phyloP scores from a whole-genome alignment of 2,329 filamentous ascomycete genomes.

The Sporothrix pallida region DNA sequence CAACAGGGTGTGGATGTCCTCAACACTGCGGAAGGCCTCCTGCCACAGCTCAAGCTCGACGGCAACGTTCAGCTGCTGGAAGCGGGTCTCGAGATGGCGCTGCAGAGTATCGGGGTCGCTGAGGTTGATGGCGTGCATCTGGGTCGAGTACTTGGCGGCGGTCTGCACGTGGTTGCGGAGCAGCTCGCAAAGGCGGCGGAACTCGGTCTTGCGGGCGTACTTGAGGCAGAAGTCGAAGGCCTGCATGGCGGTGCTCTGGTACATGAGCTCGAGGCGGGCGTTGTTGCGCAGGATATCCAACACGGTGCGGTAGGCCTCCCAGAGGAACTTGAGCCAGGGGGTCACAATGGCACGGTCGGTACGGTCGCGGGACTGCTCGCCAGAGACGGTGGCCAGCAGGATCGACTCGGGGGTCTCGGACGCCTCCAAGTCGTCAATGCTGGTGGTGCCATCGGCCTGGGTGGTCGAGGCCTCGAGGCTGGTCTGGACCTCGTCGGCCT shows the following conservation, averaged over 20 bases:
- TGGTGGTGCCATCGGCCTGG: constrained; percentile 62
- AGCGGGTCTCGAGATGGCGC: constrained; percentile 95
- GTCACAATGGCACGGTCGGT: constrained; percentile 98
- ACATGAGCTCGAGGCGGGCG: constrained; percentile 94
- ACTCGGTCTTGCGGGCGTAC: constrained; percentile 98
- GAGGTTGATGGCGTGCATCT: constrained; percentile 99
- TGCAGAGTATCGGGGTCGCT: constrained; percentile 97
- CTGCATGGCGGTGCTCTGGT: constrained; percentile 97
- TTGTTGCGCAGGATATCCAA: constrained; percentile 99
- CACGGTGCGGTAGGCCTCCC: constrained; percentile 98
- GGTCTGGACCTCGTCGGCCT: constrained; percentile 93
- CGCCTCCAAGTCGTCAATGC: constrained; percentile 93
- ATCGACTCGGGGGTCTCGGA: constrained; percentile 98
- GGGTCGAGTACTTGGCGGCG: constrained; percentile 96
- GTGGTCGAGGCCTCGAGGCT: constrained; percentile 74
- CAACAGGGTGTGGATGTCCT: constrained; percentile 97
- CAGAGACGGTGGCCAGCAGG: constrained; percentile 94
- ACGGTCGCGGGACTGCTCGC: constrained; percentile 95
- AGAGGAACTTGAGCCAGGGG: constrained; percentile 98
- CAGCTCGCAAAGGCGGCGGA: constrained; percentile 96
- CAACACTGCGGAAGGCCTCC: constrained; percentile 98
- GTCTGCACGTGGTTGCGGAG: constrained; percentile 98
- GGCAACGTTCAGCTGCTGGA: constrained; percentile 97
- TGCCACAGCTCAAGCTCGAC: constrained; percentile 99
- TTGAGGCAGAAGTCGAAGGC: constrained; percentile 99